These are phyloP conservation scores for Catharanthus roseus DNA, from an alignment of 257 asterid genomes.

Conservation along the genomic window DNA sequence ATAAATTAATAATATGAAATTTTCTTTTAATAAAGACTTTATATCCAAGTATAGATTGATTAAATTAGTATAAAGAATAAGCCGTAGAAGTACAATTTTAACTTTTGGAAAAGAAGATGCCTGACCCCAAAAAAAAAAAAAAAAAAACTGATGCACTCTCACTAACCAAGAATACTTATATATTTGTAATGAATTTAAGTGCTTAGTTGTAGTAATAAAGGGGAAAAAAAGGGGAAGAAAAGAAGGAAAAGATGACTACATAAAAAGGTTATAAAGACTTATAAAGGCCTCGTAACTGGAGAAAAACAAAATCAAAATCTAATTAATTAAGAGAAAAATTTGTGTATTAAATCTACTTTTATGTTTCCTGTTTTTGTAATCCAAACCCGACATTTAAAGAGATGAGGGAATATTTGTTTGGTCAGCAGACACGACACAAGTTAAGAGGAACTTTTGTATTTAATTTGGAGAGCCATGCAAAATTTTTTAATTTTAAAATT, in stretches of 20 bases:
- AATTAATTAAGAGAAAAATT: conserved; percentile 9
- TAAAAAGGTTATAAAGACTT: conserved; percentile 31
- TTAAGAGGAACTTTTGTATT: neutral
- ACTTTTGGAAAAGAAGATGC: conserved; percentile 28
- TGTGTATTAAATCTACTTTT: conserved; percentile 18
- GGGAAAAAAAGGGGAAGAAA: conserved; percentile 8
- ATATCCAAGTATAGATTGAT: neutral
- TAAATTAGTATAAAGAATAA: neutral
- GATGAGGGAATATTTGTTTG: neutral
- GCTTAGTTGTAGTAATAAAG: conserved; percentile 31
- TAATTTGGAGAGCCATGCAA: too few relatives aligned
- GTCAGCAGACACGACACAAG: neutral
- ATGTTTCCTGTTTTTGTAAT: conserved; percentile 13
- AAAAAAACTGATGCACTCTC: conserved; percentile 11
- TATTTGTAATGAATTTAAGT: conserved; percentile 8
- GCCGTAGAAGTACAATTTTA: conserved; percentile 15
- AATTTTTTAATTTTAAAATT: too few relatives aligned
- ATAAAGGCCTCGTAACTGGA: conserved; percentile 37
- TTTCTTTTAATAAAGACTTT: neutral
- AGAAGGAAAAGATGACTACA: conserved; percentile 28
- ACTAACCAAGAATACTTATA: conserved; percentile 8
- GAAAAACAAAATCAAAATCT: conserved; percentile 30
- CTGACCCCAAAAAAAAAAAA: conserved; percentile 11
- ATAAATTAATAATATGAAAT: too few relatives aligned
- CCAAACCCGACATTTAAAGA: neutral